A percentile compares a stretch with the other conserved stretches of the same genome.
phyloP scores from a whole-genome alignment of 192 early-diverging fungal genomes.

The Obelidium mucronatum region DNA sequence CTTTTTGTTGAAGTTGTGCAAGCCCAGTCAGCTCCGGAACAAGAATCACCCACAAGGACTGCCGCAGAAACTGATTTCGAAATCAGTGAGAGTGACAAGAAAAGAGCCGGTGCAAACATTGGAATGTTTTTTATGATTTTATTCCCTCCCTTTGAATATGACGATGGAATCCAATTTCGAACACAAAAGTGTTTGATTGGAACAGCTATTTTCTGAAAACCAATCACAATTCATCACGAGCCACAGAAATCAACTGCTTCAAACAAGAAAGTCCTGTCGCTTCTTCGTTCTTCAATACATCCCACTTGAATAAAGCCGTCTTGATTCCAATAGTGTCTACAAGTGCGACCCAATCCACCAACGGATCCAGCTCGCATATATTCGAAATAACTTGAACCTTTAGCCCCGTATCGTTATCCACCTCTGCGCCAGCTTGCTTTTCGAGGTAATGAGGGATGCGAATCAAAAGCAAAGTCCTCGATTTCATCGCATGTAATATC shows the following conservation, averaged over 20 bases:
- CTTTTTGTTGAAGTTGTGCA: not conserved
- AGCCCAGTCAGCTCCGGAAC: not conserved
- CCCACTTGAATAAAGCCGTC: not conserved
- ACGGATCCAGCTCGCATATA: constrained; percentile 6
- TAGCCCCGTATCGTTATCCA: no score
- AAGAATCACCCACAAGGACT: not conserved
- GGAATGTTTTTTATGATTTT: no score
- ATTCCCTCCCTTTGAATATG: no score
- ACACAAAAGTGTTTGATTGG: no score
- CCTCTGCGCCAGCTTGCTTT: no score
- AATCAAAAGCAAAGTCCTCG: not conserved
- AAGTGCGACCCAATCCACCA: constrained; percentile 10
- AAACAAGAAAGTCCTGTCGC: not conserved
- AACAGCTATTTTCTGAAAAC: no score
- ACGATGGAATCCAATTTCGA: no score
- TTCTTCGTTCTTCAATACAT: not conserved
- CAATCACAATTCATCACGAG: no score
- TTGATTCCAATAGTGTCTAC: constrained; percentile 16
- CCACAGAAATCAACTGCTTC: not conserved
- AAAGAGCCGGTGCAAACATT: no score
- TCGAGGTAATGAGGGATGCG: not conserved
- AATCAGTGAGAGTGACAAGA: no score
- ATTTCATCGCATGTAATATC: not conserved
- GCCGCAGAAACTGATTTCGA: not conserved
- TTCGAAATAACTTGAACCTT: not conserved